phyloP scores from a whole-genome alignment of 805 yeast species.

The Lipomyces chichibuensis region DNA sequence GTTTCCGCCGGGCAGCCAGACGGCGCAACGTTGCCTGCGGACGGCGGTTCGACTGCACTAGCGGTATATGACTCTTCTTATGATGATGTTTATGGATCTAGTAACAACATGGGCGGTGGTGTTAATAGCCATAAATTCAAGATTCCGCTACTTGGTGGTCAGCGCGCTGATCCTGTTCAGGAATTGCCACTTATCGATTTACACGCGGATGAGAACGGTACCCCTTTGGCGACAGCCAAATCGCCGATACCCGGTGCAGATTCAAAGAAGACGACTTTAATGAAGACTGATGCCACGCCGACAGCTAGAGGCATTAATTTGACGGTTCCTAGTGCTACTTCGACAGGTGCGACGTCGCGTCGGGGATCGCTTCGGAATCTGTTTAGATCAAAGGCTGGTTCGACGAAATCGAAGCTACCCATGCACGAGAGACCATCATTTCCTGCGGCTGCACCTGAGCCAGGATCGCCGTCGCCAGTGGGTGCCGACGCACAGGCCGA shows the following conservation, averaged over 20 bases:
- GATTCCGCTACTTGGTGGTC: constrained; percentile 23
- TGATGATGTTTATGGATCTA: constrained; percentile 12
- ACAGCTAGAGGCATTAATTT: constrained; percentile 2
- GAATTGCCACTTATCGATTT: constrained; percentile 27
- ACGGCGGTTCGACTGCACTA: constrained; percentile 11
- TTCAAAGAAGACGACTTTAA: neutral
- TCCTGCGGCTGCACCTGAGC: constrained; percentile 4
- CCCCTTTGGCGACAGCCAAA: neutral
- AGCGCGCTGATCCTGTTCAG: constrained; percentile 16
- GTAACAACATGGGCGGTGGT: constrained; percentile 1
- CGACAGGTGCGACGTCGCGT: constrained; percentile 12
- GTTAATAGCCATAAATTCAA: constrained; percentile 18
- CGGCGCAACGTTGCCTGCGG: constrained; percentile 3
- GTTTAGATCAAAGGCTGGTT: neutral
- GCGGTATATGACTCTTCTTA: constrained; percentile 29
- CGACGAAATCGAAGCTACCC: constrained; percentile 7
- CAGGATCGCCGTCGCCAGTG: neutral
- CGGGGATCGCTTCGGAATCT: constrained; percentile 25
- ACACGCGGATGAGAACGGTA: neutral
- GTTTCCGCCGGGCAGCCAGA: constrained; percentile 15
- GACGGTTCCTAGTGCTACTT: constrained; percentile 8
- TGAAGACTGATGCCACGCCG: neutral
- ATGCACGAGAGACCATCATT: constrained; percentile 6
- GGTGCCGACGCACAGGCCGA: constrained; percentile 26
- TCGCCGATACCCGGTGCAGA: neutral